Evolutionary conservation across 1,139 yeast species (phyloP).

Genomic region (Pichia sp.): DNA sequence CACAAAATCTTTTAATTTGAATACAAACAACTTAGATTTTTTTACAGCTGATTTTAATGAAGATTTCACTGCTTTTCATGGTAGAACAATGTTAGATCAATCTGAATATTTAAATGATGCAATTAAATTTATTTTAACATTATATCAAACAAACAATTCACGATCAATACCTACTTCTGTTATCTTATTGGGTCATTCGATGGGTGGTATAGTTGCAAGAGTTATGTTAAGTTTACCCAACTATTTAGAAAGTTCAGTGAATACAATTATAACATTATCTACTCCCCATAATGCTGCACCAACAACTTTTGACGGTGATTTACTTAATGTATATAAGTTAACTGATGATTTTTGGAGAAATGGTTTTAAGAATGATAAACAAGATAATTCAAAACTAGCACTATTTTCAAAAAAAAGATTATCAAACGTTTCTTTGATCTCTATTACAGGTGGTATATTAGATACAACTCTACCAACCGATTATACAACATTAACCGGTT

Average conservation of each 20-base stretch:
- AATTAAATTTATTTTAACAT: slow-evolving; percentile 58
- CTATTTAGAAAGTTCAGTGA: slow-evolving; percentile 62
- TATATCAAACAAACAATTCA: slow-evolving; percentile 39
- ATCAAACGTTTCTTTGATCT: slow-evolving; percentile 49
- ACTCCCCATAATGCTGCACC: slow-evolving; percentile 95
- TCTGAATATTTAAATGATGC: slow-evolving; percentile 93
- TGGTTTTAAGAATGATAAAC: slow-evolving; percentile 34
- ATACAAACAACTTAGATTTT: slow-evolving; percentile 55
- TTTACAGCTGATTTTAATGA: slow-evolving; percentile 92
- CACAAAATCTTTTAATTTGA: slow-evolving; percentile 17
- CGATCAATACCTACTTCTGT: slow-evolving; percentile 56
- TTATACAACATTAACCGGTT: slow-evolving; percentile 67
- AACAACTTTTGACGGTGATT: slow-evolving; percentile 89
- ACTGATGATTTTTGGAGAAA: slow-evolving; percentile 78
- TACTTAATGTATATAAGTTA: slow-evolving; percentile 64
- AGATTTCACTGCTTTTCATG: slow-evolving; percentile 95
- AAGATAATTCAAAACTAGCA: slow-evolving; percentile 22
- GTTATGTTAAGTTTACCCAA: slow-evolving; percentile 75
- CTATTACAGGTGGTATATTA: slow-evolving; percentile 86
- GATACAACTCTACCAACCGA: slow-evolving; percentile 91
- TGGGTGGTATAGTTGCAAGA: slow-evolving; percentile 94
- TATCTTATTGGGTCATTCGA: slow-evolving; percentile 81
- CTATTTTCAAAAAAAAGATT: slow-evolving; percentile 37
- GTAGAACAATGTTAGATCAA: slow-evolving; percentile 86
- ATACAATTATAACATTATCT: slow-evolving; percentile 79